phyloP scores from a whole-genome alignment of 148 eudicot genomes.

The Limonium bicolor region DNA sequence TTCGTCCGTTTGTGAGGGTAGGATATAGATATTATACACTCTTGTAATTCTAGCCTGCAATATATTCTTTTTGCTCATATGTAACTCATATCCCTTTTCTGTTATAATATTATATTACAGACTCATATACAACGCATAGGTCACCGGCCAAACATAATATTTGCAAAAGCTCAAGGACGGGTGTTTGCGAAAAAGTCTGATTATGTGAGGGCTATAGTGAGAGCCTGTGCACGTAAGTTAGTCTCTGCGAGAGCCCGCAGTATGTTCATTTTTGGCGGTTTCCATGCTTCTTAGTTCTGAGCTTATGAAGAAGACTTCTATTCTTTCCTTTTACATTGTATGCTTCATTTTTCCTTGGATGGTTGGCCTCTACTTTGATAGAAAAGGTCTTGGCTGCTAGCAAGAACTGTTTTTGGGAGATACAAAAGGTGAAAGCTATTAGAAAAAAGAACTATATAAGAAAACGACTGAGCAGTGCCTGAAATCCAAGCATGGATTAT shows the following conservation, averaged over 20 bases:
- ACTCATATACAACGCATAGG: conserved; percentile 56
- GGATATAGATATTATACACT: not conserved
- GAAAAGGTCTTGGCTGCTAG: too few relatives aligned
- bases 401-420: too few relatives aligned
- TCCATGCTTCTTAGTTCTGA: not conserved
- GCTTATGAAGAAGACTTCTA: not conserved
- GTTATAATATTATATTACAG: conserved; percentile 12
- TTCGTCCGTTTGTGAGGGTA: conserved; percentile 62
- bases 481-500: too few relatives aligned
- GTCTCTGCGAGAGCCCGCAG: not conserved
- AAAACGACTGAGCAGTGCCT: too few relatives aligned
- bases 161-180: conserved; percentile 38
- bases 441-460: too few relatives aligned
- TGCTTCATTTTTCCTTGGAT: not conserved
- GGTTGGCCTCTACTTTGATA: too few relatives aligned
- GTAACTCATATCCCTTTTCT: too few relatives aligned
- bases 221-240: conserved; percentile 81
- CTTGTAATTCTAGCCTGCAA: not conserved
- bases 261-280: not conserved
- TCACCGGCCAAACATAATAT: conserved; percentile 59
- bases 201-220: conserved; percentile 53
- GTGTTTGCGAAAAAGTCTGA: conserved; percentile 53
- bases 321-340: not conserved
- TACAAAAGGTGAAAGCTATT: too few relatives aligned
- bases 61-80: not conserved